Conservation (phyloP, 2,329 filamentous ascomycete species). For the Aspergillus thermomutatus region DNA sequence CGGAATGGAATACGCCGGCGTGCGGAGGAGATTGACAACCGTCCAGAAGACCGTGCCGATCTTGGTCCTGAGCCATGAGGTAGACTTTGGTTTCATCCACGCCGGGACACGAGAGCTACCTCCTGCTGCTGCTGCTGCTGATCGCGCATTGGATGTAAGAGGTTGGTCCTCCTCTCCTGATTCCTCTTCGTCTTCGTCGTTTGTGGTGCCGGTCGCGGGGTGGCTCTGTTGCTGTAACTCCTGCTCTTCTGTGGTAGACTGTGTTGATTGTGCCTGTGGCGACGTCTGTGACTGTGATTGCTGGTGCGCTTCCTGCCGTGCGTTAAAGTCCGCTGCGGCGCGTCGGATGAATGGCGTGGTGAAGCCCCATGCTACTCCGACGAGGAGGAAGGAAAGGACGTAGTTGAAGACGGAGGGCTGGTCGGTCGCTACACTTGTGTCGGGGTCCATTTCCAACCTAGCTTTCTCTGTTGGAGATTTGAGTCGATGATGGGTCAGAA, state of each 20-base stretch:
- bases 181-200: background rate
- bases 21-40: constrained; percentile 72
- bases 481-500: background rate
- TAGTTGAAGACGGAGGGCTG: constrained; percentile 64
- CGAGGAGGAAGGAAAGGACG: constrained; percentile 82
- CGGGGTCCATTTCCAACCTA: constrained; percentile 29
- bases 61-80: constrained; percentile 61
- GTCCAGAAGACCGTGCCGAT: constrained; percentile 67
- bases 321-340: constrained; percentile 73
- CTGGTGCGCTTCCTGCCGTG: constrained; percentile 43
- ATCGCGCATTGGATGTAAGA: background rate
- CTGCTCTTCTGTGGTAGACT: background rate
- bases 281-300: constrained; percentile 6
- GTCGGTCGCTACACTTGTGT: constrained; percentile 21
- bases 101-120: constrained; percentile 9
- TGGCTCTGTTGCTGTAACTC: background rate
- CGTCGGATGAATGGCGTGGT: constrained; percentile 89
- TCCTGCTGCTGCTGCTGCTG: background rate
- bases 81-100: constrained; percentile 25
- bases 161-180: background rate
- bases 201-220: background rate
- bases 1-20: constrained; percentile 80
- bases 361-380: constrained; percentile 88
- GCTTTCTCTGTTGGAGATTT: background rate
- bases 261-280: background rate